Conservation (phyloP, 78 protist genomes). For the Blattamonas nauphoetae region DNA sequence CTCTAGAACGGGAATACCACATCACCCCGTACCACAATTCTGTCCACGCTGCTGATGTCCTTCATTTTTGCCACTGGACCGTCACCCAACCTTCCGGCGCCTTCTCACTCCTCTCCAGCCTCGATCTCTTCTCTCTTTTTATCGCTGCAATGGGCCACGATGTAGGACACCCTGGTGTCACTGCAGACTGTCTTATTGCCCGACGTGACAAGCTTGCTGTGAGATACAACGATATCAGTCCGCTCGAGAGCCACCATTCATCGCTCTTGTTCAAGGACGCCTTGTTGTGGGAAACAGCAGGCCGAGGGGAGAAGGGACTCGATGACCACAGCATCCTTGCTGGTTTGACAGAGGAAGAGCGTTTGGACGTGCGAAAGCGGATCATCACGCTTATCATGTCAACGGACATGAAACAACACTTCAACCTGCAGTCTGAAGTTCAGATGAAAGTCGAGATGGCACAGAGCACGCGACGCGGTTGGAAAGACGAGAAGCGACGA, state of each 20-base stretch:
- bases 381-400: background rate
- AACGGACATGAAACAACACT: background rate
- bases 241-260: background rate
- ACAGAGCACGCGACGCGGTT: no score
- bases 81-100: background rate
- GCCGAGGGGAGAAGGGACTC: background rate
- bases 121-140: background rate
- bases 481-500: no score
- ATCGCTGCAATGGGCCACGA: background rate
- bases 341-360: background rate
- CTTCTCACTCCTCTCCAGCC: no score
- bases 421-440: background rate
- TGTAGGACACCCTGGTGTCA: background rate
- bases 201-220: background rate
- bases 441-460: no score
- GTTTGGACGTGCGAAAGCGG: background rate
- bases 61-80: background rate
- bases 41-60: background rate
- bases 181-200: background rate
- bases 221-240: background rate
- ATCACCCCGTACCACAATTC: background rate
- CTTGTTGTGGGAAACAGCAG: no score
- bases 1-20: background rate
- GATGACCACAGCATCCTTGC: background rate
- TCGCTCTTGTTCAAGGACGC: background rate